Conservation (phyloP, 352 stramenopile genomes). For the Pythium grandisporangium region DNA sequence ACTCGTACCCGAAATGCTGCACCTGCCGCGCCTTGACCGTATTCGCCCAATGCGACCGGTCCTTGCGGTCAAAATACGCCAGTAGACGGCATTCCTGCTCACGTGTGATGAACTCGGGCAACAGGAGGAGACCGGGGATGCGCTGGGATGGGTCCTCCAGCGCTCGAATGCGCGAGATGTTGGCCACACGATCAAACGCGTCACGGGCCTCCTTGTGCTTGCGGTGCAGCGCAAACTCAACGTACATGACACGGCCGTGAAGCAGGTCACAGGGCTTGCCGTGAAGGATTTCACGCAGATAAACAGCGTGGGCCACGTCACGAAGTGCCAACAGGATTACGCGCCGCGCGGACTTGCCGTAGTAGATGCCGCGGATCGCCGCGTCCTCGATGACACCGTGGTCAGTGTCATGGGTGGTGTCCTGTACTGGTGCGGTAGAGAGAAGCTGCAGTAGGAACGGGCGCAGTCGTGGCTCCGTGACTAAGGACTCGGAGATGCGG, state of each 20-base stretch:
- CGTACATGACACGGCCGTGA: conserved; percentile 50
- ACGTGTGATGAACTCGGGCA: conserved; percentile 54
- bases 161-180: conserved; percentile 33
- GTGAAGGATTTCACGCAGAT: conserved; percentile 38
- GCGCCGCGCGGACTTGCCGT: conserved; percentile 41
- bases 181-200: conserved; percentile 39
- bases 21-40: conserved; percentile 78
- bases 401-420: no score
- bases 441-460: conserved; percentile 33
- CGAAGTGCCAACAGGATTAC: conserved; percentile 36
- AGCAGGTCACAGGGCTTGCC: conserved; percentile 49
- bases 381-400: not conserved
- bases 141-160: conserved; percentile 26
- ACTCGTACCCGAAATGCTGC: conserved; percentile 84
- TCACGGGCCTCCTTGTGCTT: conserved; percentile 64
- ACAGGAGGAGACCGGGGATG: conserved; percentile 53
- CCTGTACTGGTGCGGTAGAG: not conserved
- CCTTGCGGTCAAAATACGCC: conserved; percentile 45
- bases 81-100: conserved; percentile 47
- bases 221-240: conserved; percentile 56
- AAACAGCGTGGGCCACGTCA: conserved; percentile 3
- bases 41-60: conserved; percentile 42
- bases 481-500: conserved; percentile 40
- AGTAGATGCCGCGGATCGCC: conserved; percentile 36
- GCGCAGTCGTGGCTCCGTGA: conserved; percentile 35